Base-by-base conservation (phyloP, 208 protist species). In the Leishmania arabica region DNA sequence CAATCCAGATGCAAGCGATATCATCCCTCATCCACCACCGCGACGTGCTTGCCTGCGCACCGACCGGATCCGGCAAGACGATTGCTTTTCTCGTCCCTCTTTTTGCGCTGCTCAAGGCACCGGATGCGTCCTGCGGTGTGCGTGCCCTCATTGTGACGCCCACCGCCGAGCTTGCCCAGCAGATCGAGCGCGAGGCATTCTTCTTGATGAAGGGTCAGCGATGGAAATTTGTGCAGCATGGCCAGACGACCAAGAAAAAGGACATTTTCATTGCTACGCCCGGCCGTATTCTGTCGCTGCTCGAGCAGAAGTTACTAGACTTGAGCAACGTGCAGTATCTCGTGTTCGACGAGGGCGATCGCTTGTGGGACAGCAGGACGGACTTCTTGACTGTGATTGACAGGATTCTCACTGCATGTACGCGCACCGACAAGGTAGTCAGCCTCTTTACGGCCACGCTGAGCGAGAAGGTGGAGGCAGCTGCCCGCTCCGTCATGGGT, bases 311-410 rank as follows among this genome's bases (percentile, higher is more conserved):
- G 80, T 77, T 95, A 47, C 78, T 98, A 58, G 85, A 93, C 82
- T 85, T 98, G 31, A 77, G 82, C 65, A 81, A 88, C 6, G 94
- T 97, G 65, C 82, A 97, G 88, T 97, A 95, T 85, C 66, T 98
- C 42, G 95, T 99, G n/a, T 98, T 99, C 84, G 99, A 99, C 88
- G 99, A 99, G 86, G 99, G 96, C 66, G 99, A 99, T 90, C 89
- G 93, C 40, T 91, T 99, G 54, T 99, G 99, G 86, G 98, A 99
- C 84, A 91, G 78, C 47, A 91, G 85, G 77, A 93, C 89, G 42
- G 92, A 97, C 78, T 95, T 97, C 80, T 60, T 96, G 24, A 40
- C 71, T 68, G 89, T 96, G 31, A 87, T 99, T 19, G 95, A 99
- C 80, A 88, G 90, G 77, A 96, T 99, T 68, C 81, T 99, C 31